Percentiles rank a stretch among this genome's conserved stretches.
phyloP scores from a whole-genome alignment of 768 basidiomycete genomes.

The Pulveroboletus ravenelii region DNA sequence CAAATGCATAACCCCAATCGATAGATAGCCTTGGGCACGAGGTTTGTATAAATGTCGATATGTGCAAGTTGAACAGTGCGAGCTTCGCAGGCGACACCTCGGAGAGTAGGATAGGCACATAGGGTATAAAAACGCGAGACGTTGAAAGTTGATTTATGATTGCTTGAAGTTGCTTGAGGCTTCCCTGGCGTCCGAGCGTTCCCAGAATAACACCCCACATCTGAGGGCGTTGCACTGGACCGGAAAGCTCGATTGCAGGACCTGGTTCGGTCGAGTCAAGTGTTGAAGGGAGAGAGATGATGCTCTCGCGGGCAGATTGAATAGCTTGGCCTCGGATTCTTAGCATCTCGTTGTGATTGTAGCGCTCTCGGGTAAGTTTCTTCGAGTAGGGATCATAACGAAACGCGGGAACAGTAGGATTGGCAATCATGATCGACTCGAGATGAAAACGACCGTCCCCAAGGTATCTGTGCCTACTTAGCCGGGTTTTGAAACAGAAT shows the following conservation, averaged over 20 bases:
- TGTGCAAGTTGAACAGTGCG: slow-evolving; percentile 70
- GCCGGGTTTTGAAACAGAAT: neutral
- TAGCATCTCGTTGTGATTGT: slow-evolving; percentile 88
- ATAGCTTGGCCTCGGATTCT: slow-evolving; percentile 70
- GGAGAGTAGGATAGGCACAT: slow-evolving; percentile 87
- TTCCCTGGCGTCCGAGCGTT: slow-evolving; percentile 93
- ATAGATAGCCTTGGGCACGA: slow-evolving; percentile 95
- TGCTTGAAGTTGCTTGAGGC: slow-evolving; percentile 82
- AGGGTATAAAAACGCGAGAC: slow-evolving; percentile 56
- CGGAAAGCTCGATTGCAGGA: slow-evolving; percentile 14
- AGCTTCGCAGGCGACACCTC: slow-evolving; percentile 97
- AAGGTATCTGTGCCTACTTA: slow-evolving; percentile 63
- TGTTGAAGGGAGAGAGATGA: slow-evolving; percentile 31
- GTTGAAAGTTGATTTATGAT: slow-evolving; percentile 65
- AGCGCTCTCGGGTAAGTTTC: slow-evolving; percentile 89
- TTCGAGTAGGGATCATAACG: slow-evolving; percentile 99
- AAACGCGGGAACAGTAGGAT: slow-evolving; percentile 90
- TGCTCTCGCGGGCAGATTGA: slow-evolving; percentile 62
- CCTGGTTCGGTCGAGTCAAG: slow-evolving; percentile 6
- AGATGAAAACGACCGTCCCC: slow-evolving; percentile 98
- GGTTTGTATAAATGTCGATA: slow-evolving; percentile 92
- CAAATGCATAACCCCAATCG: slow-evolving; percentile 98
- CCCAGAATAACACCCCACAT: slow-evolving; percentile 93
- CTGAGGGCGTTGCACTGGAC: slow-evolving; percentile 13
- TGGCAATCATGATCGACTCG: slow-evolving; percentile 99